Percentiles rank a stretch among this genome's conserved stretches.
These are phyloP conservation scores for Ophiostoma piceae DNA, from an alignment of 2,329 filamentous ascomycete genomes.

Conservation along the genomic window DNA sequence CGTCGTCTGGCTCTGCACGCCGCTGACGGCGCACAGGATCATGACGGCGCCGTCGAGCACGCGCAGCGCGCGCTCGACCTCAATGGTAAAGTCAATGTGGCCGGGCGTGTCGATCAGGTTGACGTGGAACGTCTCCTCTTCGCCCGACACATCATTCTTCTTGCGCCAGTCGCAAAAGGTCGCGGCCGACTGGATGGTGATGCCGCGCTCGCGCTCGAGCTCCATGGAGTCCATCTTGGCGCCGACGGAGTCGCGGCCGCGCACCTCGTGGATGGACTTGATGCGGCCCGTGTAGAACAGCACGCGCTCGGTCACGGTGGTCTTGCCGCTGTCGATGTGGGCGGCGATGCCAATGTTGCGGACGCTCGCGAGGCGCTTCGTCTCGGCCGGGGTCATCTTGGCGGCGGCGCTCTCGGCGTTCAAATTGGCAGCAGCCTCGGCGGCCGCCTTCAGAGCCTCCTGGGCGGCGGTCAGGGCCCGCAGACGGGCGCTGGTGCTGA, in stretches of 20 bases:
- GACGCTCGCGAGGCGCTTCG: constrained; percentile 69
- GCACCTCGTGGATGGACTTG: constrained; percentile 93
- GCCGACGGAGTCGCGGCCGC: constrained; percentile 88
- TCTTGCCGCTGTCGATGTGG: constrained; percentile 98
- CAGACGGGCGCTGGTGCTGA: constrained; percentile 37
- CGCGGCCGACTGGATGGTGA: constrained; percentile 96
- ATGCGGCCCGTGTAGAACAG: constrained; percentile 98
- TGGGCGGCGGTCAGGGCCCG: constrained; percentile 36
- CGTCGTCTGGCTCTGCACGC: constrained; percentile 96
- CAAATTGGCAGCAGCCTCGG: constrained; percentile 46
- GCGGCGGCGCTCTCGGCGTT: constrained; percentile 61
- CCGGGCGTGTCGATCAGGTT: constrained; percentile 98
- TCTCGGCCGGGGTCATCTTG: constrained; percentile 76
- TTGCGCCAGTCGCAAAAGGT: constrained; percentile 98
- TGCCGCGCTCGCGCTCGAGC: constrained; percentile 94
- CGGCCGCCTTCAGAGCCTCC: constrained; percentile 48
- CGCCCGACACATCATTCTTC: constrained; percentile 60
- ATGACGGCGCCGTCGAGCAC: constrained; percentile 96
- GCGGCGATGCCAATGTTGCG: constrained; percentile 99
- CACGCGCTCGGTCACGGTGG: constrained; percentile 90
- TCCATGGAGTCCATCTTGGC: constrained; percentile 99
- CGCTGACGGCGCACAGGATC: constrained; percentile 96
- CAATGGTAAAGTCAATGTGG: constrained; percentile 98
- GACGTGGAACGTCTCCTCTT: constrained; percentile 90
- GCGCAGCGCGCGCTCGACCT: constrained; percentile 90